phyloP scores from a whole-genome alignment of 192 early-diverging fungal species.

The Coemansia javaensis region DNA sequence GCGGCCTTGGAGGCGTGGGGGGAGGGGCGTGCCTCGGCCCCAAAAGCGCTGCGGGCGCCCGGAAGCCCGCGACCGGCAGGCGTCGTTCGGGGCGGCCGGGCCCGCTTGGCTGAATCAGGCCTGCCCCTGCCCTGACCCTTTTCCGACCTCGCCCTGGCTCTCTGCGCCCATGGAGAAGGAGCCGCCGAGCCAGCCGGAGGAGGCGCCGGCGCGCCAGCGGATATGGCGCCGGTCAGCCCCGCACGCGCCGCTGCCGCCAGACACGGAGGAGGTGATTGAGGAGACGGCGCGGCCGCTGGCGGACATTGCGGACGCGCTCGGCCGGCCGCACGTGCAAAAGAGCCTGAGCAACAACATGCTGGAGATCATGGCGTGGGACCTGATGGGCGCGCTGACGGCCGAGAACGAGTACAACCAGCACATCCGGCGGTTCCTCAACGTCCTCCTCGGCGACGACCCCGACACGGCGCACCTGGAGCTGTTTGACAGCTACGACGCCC shows the following conservation, averaged over 20 bases:
- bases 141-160: not conserved
- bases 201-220: constrained; percentile 4
- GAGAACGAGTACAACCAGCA: constrained; percentile 51
- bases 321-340: constrained; percentile 36
- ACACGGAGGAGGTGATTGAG: constrained; percentile 38
- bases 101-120: too few relatives aligned
- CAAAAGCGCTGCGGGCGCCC: too few relatives aligned
- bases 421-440: constrained; percentile 46
- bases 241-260: constrained; percentile 33
- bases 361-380: constrained; percentile 42
- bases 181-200: not conserved
- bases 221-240: constrained; percentile 7
- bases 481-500: constrained; percentile 27
- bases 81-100: too few relatives aligned
- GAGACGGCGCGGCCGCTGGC: constrained; percentile 33
- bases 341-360: constrained; percentile 41
- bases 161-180: not conserved
- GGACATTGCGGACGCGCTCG: constrained; percentile 35
- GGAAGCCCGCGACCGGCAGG: too few relatives aligned
- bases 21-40: too few relatives aligned
- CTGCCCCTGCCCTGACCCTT: not conserved
- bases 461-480: constrained; percentile 40
- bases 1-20: too few relatives aligned
- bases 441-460: constrained; percentile 42
- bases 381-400: constrained; percentile 38